Evolutionary conservation across 208 protist genomes (phyloP).

Genomic region (Leishmania lainsoni): DNA sequence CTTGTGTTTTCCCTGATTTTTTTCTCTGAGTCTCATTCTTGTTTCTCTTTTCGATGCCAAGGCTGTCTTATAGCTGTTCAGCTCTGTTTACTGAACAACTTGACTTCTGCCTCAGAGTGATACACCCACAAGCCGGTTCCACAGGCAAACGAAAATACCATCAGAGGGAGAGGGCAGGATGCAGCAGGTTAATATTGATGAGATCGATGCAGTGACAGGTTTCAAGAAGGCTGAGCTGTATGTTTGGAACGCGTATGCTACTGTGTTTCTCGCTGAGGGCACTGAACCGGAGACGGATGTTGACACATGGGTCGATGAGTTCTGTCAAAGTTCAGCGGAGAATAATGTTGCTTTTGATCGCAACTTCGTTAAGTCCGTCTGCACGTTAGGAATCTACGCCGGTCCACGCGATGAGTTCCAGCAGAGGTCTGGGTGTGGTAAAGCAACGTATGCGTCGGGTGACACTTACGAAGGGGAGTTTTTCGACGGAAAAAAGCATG

Average conservation of each 20-base stretch:
- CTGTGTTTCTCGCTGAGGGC: conserved; percentile 52
- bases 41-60: neutral
- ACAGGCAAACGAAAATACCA: conserved; percentile 6
- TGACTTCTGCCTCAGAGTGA: neutral
- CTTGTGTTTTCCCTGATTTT: neutral
- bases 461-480: conserved; percentile 91
- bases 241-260: conserved; percentile 79
- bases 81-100: neutral
- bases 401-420: conserved; percentile 90
- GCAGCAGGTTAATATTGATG: conserved; percentile 63
- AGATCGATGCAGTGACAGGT: conserved; percentile 80
- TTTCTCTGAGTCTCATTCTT: neutral
- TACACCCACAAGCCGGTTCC: neutral
- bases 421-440: conserved; percentile 85
- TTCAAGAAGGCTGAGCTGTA: conserved; percentile 82
- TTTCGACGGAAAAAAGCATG: conserved; percentile 90
- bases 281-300: conserved; percentile 76
- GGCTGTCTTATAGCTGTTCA: neutral
- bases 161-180: conserved; percentile 10
- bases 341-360: conserved; percentile 59
- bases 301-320: conserved; percentile 78
- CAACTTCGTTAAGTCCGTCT: conserved; percentile 82
- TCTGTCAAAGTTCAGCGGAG: conserved; percentile 70
- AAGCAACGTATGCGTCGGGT: conserved; percentile 81
- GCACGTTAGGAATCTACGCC: conserved; percentile 84